Evolutionary conservation across 2,329 filamentous ascomycete genomes (phyloP).

Genomic region (Calonectria naviculata): DNA sequence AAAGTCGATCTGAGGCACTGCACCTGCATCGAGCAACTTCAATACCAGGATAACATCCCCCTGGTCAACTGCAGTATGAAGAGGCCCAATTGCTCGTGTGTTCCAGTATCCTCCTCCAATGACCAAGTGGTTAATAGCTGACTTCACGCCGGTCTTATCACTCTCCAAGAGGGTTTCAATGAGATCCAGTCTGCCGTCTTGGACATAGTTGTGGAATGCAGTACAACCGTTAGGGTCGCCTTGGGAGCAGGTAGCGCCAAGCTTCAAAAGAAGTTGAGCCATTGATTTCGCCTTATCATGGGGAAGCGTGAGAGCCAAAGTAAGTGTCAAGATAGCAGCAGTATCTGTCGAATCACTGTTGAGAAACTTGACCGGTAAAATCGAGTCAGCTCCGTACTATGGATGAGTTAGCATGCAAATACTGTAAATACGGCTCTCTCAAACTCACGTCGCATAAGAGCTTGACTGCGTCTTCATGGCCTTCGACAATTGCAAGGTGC

Average conservation of each 20-base stretch:
- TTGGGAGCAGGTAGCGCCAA: constrained; percentile 80
- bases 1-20: constrained; percentile 69
- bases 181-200: constrained; percentile 58
- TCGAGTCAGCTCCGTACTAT: constrained; percentile 80
- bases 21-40: constrained; percentile 73
- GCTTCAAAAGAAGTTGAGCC: constrained; percentile 70
- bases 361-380: constrained; percentile 78
- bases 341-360: constrained; percentile 59
- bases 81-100: constrained; percentile 55
- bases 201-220: constrained; percentile 73
- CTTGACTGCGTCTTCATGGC: constrained; percentile 76
- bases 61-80: constrained; percentile 68
- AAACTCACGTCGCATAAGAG: constrained; percentile 69
- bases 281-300: constrained; percentile 73
- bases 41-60: constrained; percentile 64
- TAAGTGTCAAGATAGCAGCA: constrained; percentile 75
- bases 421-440: neutral
- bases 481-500: constrained; percentile 81
- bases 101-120: constrained; percentile 50
- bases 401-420: constrained; percentile 32
- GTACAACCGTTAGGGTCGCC: constrained; percentile 74
- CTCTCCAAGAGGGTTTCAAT: constrained; percentile 62
- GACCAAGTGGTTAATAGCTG: constrained; percentile 74
- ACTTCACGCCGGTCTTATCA: constrained; percentile 70
- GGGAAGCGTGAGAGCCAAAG: constrained; percentile 74